Conservation (phyloP, 2,329 filamentous ascomycete species). For the Neurospora sp. region DNA sequence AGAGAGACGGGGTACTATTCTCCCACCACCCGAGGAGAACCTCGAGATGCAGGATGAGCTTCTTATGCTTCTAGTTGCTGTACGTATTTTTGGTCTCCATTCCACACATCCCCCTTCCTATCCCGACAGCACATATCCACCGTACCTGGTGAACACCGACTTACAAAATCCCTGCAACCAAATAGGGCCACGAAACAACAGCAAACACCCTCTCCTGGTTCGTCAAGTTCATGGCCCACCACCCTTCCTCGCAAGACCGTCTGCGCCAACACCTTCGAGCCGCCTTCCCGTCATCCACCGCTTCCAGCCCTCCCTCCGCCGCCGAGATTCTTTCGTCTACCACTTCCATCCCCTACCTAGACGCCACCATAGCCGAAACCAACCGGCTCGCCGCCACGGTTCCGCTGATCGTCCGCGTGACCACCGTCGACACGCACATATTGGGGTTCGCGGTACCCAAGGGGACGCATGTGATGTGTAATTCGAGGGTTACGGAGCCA, state of each 20-base stretch:
- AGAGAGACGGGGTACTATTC: slow-evolving; percentile 15
- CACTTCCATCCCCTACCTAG: slow-evolving; percentile 27
- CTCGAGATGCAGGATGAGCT: slow-evolving; percentile 20
- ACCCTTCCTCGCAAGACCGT: slow-evolving; percentile 4
- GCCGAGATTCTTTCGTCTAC: slow-evolving; percentile 5
- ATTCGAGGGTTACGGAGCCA: slow-evolving; percentile 7
- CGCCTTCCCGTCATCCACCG: slow-evolving; percentile 17
- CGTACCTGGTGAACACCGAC: too few species aligned
- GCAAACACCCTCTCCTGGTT: slow-evolving; percentile 22
- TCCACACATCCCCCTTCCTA: too few species aligned
- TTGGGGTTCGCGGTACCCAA: slow-evolving; percentile 24
- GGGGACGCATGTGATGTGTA: slow-evolving; percentile 11
- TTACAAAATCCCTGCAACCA: too few species aligned
- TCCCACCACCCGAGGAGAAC: slow-evolving; percentile 17
- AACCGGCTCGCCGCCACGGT: slow-evolving; percentile 23
- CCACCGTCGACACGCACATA: slow-evolving; percentile 27
- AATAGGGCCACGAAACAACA: slow-evolving; percentile 34
- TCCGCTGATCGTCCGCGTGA: slow-evolving; percentile 18
- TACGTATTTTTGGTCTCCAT: not conserved
- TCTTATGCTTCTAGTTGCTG: slow-evolving; percentile 14
- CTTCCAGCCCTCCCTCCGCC: slow-evolving; percentile 3
- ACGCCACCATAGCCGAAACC: slow-evolving; percentile 31
- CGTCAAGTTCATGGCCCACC: slow-evolving; percentile 11
- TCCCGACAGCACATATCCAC: too few species aligned
- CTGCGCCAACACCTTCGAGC: slow-evolving; percentile 11